phyloP scores from a whole-genome alignment of 768 basidiomycete species.

The Tricholoma terreum region DNA sequence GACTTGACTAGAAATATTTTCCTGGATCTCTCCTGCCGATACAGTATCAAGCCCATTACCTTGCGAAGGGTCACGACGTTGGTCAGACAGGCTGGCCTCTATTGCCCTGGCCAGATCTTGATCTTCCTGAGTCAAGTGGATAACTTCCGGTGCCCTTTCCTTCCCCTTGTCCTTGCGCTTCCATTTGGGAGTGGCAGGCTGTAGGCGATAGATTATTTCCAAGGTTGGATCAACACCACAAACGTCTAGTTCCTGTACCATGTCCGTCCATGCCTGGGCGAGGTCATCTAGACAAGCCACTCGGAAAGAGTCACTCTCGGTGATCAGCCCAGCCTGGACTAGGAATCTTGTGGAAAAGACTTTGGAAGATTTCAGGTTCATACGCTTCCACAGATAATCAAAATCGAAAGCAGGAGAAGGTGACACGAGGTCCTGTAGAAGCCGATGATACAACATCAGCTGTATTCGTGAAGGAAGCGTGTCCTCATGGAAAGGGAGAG shows the following conservation, averaged over 20 bases:
- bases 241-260: slow-evolving; percentile 27
- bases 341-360: slow-evolving; percentile 53
- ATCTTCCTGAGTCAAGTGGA: slow-evolving; percentile 30
- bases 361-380: slow-evolving; percentile 40
- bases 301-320: slow-evolving; percentile 17
- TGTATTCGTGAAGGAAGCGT: slow-evolving; percentile 60
- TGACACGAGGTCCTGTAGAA: slow-evolving; percentile 52
- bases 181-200: slow-evolving; percentile 19
- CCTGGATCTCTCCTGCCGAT: neutral
- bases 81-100: slow-evolving; percentile 39
- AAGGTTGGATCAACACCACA: slow-evolving; percentile 37
- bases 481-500: slow-evolving; percentile 57
- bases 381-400: slow-evolving; percentile 44
- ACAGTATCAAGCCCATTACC: slow-evolving; percentile 1
- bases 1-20: neutral
- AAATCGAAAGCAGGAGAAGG: slow-evolving; percentile 50
- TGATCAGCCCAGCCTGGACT: slow-evolving; percentile 33
- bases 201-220: slow-evolving; percentile 51
- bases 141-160: neutral
- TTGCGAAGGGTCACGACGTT: slow-evolving; percentile 1
- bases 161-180: slow-evolving; percentile 19
- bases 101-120: slow-evolving; percentile 44
- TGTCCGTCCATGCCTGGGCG: slow-evolving; percentile 26
- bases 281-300: slow-evolving; percentile 39
- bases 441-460: slow-evolving; percentile 73